Percentiles rank a stretch among this genome's conserved stretches.
Evolutionary conservation across 2,329 filamentous ascomycete species (phyloP).

Genomic region (Hymenoscyphus linearis): DNA sequence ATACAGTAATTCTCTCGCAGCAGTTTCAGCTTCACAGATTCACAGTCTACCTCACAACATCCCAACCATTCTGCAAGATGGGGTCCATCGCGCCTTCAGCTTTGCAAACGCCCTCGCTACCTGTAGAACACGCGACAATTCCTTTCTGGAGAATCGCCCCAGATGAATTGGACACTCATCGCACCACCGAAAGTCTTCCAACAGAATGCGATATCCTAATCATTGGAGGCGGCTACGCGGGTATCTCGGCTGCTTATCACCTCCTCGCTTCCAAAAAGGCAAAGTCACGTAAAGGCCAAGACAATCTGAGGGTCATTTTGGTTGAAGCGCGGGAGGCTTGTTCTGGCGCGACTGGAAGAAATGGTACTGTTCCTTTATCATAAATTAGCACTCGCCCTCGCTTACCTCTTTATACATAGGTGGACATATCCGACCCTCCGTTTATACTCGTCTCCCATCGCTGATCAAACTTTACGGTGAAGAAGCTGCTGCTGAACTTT

Average conservation of each 20-base stretch:
- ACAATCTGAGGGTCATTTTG: constrained; percentile 29
- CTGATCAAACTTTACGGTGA: constrained; percentile 32
- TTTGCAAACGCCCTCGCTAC: constrained; percentile 6
- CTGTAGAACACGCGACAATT: constrained; percentile 12
- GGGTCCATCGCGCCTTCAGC: neutral
- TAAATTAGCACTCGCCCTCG: neutral
- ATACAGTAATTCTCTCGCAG: too few relatives aligned
- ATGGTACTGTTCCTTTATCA: constrained; percentile 30
- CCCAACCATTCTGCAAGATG: neutral
- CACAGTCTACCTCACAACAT: too few relatives aligned
- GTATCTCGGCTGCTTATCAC: constrained; percentile 17
- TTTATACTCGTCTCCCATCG: constrained; percentile 35
- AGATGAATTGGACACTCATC: constrained; percentile 16
- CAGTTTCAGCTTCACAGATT: too few relatives aligned
- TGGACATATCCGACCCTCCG: constrained; percentile 39
- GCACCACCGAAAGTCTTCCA: constrained; percentile 17
- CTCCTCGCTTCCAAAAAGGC: constrained; percentile 9
- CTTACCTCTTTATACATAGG: constrained; percentile 26
- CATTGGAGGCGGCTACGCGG: constrained; percentile 25
- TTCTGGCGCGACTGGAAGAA: constrained; percentile 37
- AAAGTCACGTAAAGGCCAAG: neutral
- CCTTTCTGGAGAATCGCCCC: constrained; percentile 19
- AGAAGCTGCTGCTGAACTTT: constrained; percentile 35
- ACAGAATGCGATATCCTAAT: constrained; percentile 22
- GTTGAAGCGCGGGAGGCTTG: constrained; percentile 37